phyloP scores from a whole-genome alignment of 116 monocot species.

The Posidonia oceanica region DNA sequence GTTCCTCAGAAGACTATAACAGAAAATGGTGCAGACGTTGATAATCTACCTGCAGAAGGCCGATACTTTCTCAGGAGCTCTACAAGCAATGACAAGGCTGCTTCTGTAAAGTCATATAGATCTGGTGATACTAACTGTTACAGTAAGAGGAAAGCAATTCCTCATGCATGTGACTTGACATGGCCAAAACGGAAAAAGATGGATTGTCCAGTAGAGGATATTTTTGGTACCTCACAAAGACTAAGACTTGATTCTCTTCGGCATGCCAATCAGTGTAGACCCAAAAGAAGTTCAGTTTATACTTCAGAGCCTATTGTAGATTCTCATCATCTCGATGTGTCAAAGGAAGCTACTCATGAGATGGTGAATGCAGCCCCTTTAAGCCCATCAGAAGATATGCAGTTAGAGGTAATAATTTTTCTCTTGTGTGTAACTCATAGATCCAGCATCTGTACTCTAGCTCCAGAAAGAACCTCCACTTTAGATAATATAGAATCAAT shows the following conservation, averaged over 20 bases:
- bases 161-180: constrained; percentile 20
- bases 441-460: background rate
- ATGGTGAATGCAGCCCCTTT: background rate
- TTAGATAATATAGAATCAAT: background rate
- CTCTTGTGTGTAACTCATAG: too few species aligned
- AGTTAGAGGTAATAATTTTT: background rate
- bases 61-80: constrained; percentile 12
- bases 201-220: background rate
- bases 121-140: background rate
- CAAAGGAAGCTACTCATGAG: background rate
- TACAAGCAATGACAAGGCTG: background rate
- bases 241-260: background rate
- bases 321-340: background rate
- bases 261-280: background rate
- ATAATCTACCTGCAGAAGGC: background rate
- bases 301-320: background rate
- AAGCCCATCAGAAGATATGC: constrained; percentile 1
- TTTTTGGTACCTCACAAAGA: background rate
- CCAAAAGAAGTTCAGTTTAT: constrained; percentile 4
- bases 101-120: background rate
- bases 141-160: background rate
- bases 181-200: constrained; percentile 41
- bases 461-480: background rate
- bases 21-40: background rate
- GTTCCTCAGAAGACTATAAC: background rate